Percentiles rank a stretch among this genome's conserved stretches.
These are phyloP conservation scores for Calonectria hongkongensis DNA, from an alignment of 2,329 filamentous ascomycete genomes.

Conservation along the genomic window DNA sequence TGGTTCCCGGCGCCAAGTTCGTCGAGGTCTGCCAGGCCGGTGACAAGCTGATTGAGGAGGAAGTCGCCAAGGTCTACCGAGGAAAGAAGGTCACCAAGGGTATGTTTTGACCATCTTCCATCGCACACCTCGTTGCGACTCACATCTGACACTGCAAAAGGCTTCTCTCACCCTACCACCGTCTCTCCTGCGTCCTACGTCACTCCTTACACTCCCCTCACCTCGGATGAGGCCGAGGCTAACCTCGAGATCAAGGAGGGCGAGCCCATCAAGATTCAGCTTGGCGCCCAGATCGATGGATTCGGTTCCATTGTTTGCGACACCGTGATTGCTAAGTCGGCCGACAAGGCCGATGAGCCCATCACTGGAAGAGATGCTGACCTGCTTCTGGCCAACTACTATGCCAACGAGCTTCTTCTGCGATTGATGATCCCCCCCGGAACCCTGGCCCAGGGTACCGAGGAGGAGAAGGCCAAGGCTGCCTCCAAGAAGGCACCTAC, in stretches of 20 bases:
- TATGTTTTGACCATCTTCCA: slow-evolving; percentile 61
- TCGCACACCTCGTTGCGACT: slow-evolving; percentile 14
- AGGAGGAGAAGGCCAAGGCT: slow-evolving; percentile 97
- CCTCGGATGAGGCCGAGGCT: slow-evolving; percentile 90
- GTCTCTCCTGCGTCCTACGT: slow-evolving; percentile 95
- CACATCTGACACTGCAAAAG: slow-evolving; percentile 64
- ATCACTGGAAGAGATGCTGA: slow-evolving; percentile 88
- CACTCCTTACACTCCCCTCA: slow-evolving; percentile 96
- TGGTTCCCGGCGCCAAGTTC: slow-evolving; percentile 92
- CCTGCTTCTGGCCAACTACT: slow-evolving; percentile 92
- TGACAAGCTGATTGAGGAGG: slow-evolving; percentile 95
- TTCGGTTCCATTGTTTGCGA: slow-evolving; percentile 98
- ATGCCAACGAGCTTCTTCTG: slow-evolving; percentile 95
- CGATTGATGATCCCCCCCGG: slow-evolving; percentile 95
- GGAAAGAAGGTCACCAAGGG: slow-evolving; percentile 98
- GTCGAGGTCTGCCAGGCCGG: slow-evolving; percentile 96
- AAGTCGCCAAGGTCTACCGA: slow-evolving; percentile 96
- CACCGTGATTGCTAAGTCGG: slow-evolving; percentile 83
- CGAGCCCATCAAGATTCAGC: slow-evolving; percentile 96
- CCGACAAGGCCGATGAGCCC: slow-evolving; percentile 76
- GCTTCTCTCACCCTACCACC: slow-evolving; percentile 94
- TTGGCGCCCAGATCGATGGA: slow-evolving; percentile 98
- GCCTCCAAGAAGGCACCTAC: slow-evolving; percentile 87
- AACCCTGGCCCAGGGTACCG: slow-evolving; percentile 85
- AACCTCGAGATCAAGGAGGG: slow-evolving; percentile 85